Evolutionary conservation across 1,284 basidiomycete species (phyloP).

Genomic region (Tylopilus sp.): DNA sequence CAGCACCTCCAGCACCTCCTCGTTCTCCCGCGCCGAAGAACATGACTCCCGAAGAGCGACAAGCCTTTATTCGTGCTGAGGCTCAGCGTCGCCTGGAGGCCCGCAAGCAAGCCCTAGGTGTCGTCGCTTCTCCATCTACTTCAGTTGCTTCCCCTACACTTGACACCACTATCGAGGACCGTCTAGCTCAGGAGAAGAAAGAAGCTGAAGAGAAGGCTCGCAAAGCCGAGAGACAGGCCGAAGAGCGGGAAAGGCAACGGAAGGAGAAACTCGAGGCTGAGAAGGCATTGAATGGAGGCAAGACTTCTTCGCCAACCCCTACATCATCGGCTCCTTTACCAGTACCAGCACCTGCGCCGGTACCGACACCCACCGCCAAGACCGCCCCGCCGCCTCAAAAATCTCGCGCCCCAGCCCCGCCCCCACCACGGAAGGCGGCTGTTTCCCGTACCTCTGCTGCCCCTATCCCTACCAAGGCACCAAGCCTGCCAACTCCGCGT

Average conservation of each 20-base stretch:
- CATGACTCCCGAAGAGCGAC: slow-evolving; percentile 84
- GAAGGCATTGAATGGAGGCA: slow-evolving; percentile 53
- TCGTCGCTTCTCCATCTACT: slow-evolving; percentile 50
- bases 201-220: slow-evolving; percentile 81
- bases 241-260: slow-evolving; percentile 68
- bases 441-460: slow-evolving; percentile 28
- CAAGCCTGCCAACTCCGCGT: slow-evolving; percentile 31
- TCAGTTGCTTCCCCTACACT: slow-evolving; percentile 44
- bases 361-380: slow-evolving; percentile 33
- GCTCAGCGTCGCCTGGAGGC: slow-evolving; percentile 84
- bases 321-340: slow-evolving; percentile 36
- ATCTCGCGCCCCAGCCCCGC: slow-evolving; percentile 41
- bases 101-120: slow-evolving; percentile 84
- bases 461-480: slow-evolving; percentile 24
- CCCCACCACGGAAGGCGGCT: slow-evolving; percentile 39
- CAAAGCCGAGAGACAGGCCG: slow-evolving; percentile 72
- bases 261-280: slow-evolving; percentile 67
- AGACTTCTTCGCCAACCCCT: slow-evolving; percentile 31
- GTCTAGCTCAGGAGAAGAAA: slow-evolving; percentile 78
- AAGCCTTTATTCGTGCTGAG: slow-evolving; percentile 77
- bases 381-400: slow-evolving; percentile 34
- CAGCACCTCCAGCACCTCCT: slow-evolving; percentile 46
- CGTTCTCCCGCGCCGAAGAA: slow-evolving; percentile 56
- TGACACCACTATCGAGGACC: slow-evolving; percentile 77
- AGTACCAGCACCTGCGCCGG: slow-evolving; percentile 33